A percentile compares a stretch with the other conserved stretches of the same genome.
Conservation (phyloP, 2,329 filamentous ascomycete genomes). For the Myriangium duriaei region DNA sequence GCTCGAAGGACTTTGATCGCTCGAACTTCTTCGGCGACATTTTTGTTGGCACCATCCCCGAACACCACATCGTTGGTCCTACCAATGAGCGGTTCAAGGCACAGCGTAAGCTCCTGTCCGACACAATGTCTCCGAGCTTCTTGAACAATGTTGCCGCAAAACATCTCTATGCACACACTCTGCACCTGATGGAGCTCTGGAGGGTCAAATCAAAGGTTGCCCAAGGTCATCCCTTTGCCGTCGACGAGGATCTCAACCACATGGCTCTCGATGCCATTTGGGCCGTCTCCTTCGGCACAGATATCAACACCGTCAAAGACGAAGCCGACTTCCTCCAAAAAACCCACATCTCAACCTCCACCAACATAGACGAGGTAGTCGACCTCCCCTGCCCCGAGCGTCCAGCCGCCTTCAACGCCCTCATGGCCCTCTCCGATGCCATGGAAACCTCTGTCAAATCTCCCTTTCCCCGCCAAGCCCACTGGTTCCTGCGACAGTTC, state of each 20-base stretch:
- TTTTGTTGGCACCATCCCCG: conserved; percentile 15
- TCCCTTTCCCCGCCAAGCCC: conserved; percentile 15
- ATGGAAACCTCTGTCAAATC: conserved; percentile 15
- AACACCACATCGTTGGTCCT: conserved; percentile 16
- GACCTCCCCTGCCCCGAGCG: conserved; percentile 14
- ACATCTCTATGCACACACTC: conserved; percentile 16
- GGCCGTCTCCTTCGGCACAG: conserved; percentile 25
- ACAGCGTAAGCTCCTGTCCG: conserved; percentile 18
- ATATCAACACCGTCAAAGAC: conserved; percentile 18
- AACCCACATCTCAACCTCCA: conserved; percentile 9
- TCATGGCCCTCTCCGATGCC: conserved; percentile 15
- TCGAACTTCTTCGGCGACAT: conserved; percentile 22
- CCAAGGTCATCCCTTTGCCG: conserved; percentile 23
- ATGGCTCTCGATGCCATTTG: conserved; percentile 29
- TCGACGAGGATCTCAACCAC: conserved; percentile 24
- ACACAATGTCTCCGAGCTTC: conserved; percentile 19
- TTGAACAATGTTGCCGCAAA: conserved; percentile 18
- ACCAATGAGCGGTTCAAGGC: conserved; percentile 15
- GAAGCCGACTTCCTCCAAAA: conserved; percentile 12
- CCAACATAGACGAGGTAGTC: conserved; percentile 9
- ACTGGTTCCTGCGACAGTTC: conserved; percentile 14
- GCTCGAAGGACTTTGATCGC: conserved; percentile 35
- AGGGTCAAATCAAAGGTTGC: conserved; percentile 19
- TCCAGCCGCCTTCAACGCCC: conserved; percentile 15
- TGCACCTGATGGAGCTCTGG: conserved; percentile 22